Percentiles rank a stretch among this genome's conserved stretches.
Conservation (phyloP, 2,329 filamentous ascomycete species). For the Aspergillus melleus region DNA sequence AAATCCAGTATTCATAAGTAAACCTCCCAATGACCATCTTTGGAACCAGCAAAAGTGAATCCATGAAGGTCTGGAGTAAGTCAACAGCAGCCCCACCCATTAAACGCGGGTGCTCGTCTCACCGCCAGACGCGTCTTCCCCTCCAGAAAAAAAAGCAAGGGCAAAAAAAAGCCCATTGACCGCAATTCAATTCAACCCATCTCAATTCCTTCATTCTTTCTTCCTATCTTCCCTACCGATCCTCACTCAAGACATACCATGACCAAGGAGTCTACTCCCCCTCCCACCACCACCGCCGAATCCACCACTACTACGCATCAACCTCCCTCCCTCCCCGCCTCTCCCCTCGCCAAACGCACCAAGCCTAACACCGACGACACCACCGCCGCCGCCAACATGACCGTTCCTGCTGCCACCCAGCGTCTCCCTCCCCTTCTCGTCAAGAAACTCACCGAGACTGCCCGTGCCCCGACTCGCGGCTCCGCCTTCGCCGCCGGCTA, state of each 20-base stretch:
- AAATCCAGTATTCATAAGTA: neutral
- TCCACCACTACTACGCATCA: conserved; percentile 37
- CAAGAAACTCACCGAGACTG: conserved; percentile 81
- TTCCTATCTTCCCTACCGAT: neutral
- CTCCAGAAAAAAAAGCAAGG: conserved; percentile 3
- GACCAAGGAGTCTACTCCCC: conserved; percentile 46
- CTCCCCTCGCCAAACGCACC: conserved; percentile 76
- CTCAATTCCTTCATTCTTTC: neutral
- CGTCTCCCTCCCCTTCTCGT: conserved; percentile 68
- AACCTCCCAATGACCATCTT: neutral
- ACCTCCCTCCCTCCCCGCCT: conserved; percentile 63
- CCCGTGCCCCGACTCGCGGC: conserved; percentile 81
- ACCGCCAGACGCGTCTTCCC: conserved; percentile 23
- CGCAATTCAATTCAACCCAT: conserved; percentile 2
- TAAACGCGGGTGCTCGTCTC: conserved; percentile 25
- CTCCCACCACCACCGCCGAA: conserved; percentile 25
- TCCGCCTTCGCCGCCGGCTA: conserved; percentile 90
- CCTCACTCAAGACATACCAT: conserved; percentile 28
- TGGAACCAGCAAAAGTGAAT: too few relatives aligned
- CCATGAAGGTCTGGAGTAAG: conserved; percentile 4
- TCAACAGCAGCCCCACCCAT: conserved; percentile 15
- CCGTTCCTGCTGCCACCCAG: conserved; percentile 41
- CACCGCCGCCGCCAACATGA: conserved; percentile 31
- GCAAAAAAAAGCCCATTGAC: neutral
- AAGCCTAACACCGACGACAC: conserved; percentile 57